phyloP scores from a whole-genome alignment of 495 filamentous ascomycete genomes.

The Xylaria cubensis region DNA sequence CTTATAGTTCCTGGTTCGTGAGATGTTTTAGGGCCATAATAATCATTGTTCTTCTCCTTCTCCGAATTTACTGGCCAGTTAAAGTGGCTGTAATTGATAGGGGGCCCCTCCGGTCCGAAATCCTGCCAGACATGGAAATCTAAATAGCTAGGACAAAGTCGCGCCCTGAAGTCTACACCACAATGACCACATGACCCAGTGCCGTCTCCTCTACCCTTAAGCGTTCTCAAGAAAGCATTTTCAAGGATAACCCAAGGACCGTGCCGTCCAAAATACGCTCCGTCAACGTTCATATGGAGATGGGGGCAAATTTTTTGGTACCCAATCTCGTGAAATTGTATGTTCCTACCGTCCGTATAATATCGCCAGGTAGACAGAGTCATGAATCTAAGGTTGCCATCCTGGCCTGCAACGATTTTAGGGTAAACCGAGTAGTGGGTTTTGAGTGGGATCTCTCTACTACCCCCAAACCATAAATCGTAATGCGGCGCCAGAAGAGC shows the following conservation, averaged over 20 bases:
- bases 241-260: background rate
- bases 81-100: background rate
- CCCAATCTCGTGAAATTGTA: background rate
- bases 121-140: constrained; percentile 12
- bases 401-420: background rate
- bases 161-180: constrained; percentile 4
- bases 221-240: background rate
- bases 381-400: constrained; percentile 16
- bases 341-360: background rate
- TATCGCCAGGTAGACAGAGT: constrained; percentile 13
- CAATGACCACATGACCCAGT: background rate
- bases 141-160: background rate
- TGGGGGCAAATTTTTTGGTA: background rate
- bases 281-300: background rate
- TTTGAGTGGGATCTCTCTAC: background rate
- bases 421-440: constrained; percentile 3
- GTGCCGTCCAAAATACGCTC: background rate
- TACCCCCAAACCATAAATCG: background rate
- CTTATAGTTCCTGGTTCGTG: background rate
- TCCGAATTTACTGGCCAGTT: no score
- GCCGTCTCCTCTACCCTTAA: background rate
- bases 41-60: background rate
- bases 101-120: constrained; percentile 1
- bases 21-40: background rate
- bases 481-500: background rate